A percentile compares a stretch with the other conserved stretches of the same genome.
These are phyloP conservation scores for Sinapis alba DNA, from an alignment of 441 rosid genomes.

Conservation along the genomic window DNA sequence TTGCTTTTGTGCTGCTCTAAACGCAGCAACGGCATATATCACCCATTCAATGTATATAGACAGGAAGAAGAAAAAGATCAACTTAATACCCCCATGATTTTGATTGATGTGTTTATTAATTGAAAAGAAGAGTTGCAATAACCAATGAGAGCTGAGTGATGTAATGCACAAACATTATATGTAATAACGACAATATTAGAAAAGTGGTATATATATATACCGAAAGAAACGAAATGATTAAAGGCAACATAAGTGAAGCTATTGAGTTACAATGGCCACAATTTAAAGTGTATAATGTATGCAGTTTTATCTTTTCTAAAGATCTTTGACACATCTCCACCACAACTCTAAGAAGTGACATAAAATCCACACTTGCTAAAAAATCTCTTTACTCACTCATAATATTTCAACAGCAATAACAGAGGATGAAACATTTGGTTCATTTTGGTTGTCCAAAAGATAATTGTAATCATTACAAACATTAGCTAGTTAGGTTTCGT, in stretches of 20 bases:
- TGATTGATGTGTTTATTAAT: slow-evolving; percentile 16
- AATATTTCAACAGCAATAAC: not conserved
- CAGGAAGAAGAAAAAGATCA: not conserved
- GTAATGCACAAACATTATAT: slow-evolving; percentile 19
- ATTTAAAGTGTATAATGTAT: slow-evolving; percentile 35
- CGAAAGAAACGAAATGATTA: slow-evolving; percentile 38
- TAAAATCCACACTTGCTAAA: not conserved
- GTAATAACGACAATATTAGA: slow-evolving; percentile 18
- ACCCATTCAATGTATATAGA: not conserved
- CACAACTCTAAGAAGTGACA: slow-evolving; percentile 12
- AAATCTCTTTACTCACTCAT: not conserved
- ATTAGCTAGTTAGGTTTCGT: not conserved
- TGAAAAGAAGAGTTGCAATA: slow-evolving; percentile 29
- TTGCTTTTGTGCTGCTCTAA: slow-evolving; percentile 6
- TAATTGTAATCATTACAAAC: not conserved
- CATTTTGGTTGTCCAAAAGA: not conserved
- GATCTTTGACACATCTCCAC: slow-evolving; percentile 20
- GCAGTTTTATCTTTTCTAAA: not conserved
- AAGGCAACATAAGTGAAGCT: slow-evolving; percentile 35
- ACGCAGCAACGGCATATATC: slow-evolving; percentile 16
- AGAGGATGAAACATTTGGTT: not conserved
- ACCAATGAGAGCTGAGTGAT: slow-evolving; percentile 24
- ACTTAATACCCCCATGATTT: slow-evolving; percentile 19
- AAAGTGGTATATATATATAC: slow-evolving; percentile 9
- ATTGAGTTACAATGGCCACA: slow-evolving; percentile 38